phyloP scores from a whole-genome alignment of 2,329 filamentous ascomycete genomes.

The Erysiphe pulchra region DNA sequence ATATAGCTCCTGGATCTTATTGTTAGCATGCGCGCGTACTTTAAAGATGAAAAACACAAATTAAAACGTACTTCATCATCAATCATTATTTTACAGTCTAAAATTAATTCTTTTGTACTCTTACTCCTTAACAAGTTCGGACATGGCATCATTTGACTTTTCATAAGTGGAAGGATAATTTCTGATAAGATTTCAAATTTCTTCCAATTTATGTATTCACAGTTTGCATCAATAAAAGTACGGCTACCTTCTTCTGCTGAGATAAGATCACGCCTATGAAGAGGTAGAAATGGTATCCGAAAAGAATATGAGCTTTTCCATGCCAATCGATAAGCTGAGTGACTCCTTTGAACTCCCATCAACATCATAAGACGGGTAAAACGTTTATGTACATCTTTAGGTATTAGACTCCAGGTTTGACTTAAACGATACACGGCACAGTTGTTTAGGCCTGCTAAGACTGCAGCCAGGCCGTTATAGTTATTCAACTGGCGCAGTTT shows the following conservation, averaged over 20 bases:
- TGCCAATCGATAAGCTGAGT: conserved; percentile 85
- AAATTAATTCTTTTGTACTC: conserved; percentile 43
- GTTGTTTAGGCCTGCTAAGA: conserved; percentile 78
- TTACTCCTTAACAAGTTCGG: conserved; percentile 44
- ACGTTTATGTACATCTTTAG: conserved; percentile 46
- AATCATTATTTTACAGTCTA: conserved; percentile 57
- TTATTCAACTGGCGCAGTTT: conserved; percentile 84
- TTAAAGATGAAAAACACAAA: neutral
- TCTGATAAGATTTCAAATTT: conserved; percentile 95
- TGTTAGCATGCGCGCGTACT: neutral
- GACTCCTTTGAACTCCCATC: conserved; percentile 79
- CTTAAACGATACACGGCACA: conserved; percentile 62
- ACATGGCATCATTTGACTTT: conserved; percentile 69
- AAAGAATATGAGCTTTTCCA: conserved; percentile 89
- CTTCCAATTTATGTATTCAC: conserved; percentile 76
- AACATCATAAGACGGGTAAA: conserved; percentile 74
- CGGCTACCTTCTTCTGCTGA: conserved; percentile 79
- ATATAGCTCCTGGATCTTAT: conserved; percentile 28
- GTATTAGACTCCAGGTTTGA: conserved; percentile 55
- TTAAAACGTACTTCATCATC: conserved; percentile 54
- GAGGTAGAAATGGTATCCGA: conserved; percentile 76
- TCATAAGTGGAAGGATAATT: conserved; percentile 71
- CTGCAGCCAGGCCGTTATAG: conserved; percentile 85
- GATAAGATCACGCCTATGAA: conserved; percentile 72
- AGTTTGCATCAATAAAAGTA: conserved; percentile 55